phyloP scores from a whole-genome alignment of 306 rosid genomes.

The Ziziphus jujuba region DNA sequence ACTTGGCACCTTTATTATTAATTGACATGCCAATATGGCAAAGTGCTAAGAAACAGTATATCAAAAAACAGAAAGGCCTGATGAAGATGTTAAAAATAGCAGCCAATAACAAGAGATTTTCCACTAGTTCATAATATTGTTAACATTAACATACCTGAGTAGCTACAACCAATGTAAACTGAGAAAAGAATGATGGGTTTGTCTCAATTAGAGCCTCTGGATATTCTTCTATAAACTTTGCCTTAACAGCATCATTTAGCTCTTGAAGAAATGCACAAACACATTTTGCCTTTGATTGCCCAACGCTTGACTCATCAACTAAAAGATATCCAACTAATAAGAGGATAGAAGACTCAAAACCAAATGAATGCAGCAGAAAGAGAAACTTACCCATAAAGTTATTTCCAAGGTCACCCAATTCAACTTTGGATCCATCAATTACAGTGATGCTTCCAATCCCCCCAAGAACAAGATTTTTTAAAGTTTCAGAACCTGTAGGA shows the following conservation, averaged over 20 bases:
- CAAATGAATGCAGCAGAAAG: neutral
- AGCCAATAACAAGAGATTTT: slow-evolving; percentile 2
- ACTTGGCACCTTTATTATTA: too few species aligned
- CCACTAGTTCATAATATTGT: too few species aligned
- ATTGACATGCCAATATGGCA: neutral
- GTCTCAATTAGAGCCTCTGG: slow-evolving; percentile 79
- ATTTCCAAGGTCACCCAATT: slow-evolving; percentile 89
- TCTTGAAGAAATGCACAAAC: slow-evolving; percentile 96
- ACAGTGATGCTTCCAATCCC: slow-evolving; percentile 97
- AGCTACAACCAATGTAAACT: slow-evolving; percentile 87
- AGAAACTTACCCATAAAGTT: slow-evolving; percentile 73
- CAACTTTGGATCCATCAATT: slow-evolving; percentile 92
- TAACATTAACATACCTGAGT: slow-evolving; percentile 65
- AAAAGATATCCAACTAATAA: slow-evolving; percentile 11
- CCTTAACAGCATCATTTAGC: slow-evolving; percentile 93
- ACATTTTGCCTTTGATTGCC: slow-evolving; percentile 91
- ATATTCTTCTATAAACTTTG: slow-evolving; percentile 85
- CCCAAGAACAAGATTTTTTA: slow-evolving; percentile 92
- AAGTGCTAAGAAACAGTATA: neutral
- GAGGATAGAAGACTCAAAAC: slow-evolving; percentile 1
- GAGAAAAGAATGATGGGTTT: slow-evolving; percentile 87
- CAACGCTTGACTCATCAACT: slow-evolving; percentile 86
- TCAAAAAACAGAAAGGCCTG: neutral
- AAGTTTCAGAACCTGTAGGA: slow-evolving; percentile 95
- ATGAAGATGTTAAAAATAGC: slow-evolving; percentile 5